Percentiles rank a stretch among this genome's conserved stretches.
Conservation (phyloP, 805 yeast species). For the Candida stauntonica region DNA sequence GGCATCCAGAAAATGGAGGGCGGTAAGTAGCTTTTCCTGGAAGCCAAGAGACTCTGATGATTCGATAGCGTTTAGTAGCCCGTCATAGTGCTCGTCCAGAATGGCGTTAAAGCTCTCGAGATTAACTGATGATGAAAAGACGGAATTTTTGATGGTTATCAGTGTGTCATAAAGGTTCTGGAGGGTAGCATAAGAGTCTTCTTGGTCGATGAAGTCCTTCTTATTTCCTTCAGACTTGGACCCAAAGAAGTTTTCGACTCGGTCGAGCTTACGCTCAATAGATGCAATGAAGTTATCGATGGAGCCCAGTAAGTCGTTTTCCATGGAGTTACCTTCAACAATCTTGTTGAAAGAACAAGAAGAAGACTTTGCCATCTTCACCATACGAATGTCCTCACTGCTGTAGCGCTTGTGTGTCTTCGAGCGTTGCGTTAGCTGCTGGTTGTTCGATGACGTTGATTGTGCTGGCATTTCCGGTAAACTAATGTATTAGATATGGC, state of each 20-base stretch:
- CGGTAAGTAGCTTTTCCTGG: conserved; percentile 32
- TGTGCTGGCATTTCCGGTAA: conserved; percentile 3
- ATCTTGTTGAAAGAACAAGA: conserved; percentile 24
- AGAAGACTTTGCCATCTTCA: conserved; percentile 24
- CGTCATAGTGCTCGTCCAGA: conserved; percentile 27
- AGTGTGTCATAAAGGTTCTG: conserved; percentile 27
- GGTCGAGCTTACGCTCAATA: conserved; percentile 25
- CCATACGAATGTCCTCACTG: conserved; percentile 22
- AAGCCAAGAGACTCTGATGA: conserved; percentile 22
- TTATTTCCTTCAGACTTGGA: conserved; percentile 4
- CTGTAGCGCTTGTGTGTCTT: conserved; percentile 14
- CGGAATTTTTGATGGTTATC: conserved; percentile 25
- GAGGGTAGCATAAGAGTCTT: conserved; percentile 20
- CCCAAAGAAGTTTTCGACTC: conserved; percentile 22
- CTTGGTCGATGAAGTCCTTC: conserved; percentile 3
- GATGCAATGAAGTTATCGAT: conserved; percentile 25
- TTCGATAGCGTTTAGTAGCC: conserved; percentile 21
- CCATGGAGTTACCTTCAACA: conserved; percentile 23
- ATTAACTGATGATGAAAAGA: conserved; percentile 19
- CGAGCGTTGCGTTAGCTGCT: not conserved
- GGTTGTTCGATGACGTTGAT: conserved; percentile 1
- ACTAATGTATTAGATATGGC: no score
- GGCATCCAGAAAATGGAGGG: conserved; percentile 36
- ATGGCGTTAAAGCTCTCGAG: conserved; percentile 22
- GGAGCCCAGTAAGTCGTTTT: conserved; percentile 20